Evolutionary conservation across 176 grass and related monocot species (phyloP).

Genomic region (Raddia distichophylla): DNA sequence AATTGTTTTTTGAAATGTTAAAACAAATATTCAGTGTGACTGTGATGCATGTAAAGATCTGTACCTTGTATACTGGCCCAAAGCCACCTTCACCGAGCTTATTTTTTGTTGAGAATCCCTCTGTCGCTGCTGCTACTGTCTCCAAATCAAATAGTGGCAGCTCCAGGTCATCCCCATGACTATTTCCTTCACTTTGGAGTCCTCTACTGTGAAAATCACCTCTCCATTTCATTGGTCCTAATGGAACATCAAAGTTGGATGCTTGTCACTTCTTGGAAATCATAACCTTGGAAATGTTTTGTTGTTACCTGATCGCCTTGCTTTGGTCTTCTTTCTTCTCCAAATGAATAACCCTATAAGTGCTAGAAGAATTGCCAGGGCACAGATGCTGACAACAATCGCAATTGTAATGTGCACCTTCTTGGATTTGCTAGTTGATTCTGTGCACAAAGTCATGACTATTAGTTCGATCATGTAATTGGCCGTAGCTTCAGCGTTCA

Average conservation of each 20-base stretch:
- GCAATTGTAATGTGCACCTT: constrained; percentile 32
- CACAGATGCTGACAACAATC: constrained; percentile 40
- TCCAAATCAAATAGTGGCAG: constrained; percentile 57
- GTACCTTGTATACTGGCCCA: constrained; percentile 69
- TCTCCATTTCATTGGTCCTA: constrained; percentile 41
- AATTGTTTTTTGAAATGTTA: background rate
- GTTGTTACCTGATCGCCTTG: constrained; percentile 48
- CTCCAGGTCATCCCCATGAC: constrained; percentile 48
- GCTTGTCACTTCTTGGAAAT: background rate
- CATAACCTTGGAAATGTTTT: background rate
- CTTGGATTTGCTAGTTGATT: constrained; percentile 37
- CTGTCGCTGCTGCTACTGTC: constrained; percentile 49
- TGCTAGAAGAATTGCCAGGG: constrained; percentile 36
- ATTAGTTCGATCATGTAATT: background rate
- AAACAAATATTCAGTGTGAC: background rate
- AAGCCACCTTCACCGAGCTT: constrained; percentile 76
- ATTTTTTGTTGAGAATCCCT: constrained; percentile 52
- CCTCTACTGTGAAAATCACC: constrained; percentile 28
- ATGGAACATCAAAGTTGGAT: background rate
- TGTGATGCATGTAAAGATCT: background rate
- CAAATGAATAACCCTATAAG: constrained; percentile 41
- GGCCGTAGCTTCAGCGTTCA: background rate
- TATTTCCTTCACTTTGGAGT: constrained; percentile 43
- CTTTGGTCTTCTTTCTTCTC: constrained; percentile 46
- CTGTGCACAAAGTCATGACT: constrained; percentile 34